Percentiles rank a stretch among this genome's conserved stretches.
Conservation (phyloP, 352 stramenopile species). For the Elongisporangium prolatum region DNA sequence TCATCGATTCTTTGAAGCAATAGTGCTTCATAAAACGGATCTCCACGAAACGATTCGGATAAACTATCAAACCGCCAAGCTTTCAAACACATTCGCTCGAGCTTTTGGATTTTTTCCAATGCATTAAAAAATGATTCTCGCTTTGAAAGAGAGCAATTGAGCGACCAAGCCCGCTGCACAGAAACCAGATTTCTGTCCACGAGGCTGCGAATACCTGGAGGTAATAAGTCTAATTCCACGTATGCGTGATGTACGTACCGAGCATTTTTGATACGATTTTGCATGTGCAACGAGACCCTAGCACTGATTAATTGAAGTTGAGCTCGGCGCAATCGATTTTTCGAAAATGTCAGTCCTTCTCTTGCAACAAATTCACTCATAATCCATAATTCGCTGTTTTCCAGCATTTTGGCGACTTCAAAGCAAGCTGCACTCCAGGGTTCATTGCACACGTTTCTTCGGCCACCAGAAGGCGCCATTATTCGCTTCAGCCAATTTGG, state of each 20-base stretch:
- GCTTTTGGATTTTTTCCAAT: conserved; percentile 42
- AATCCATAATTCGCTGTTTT: conserved; percentile 29
- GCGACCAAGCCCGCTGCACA: conserved; percentile 29
- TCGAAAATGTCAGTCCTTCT: conserved; percentile 22
- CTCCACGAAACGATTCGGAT: conserved; percentile 20
- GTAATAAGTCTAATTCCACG: conserved; percentile 15
- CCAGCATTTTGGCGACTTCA: conserved; percentile 27
- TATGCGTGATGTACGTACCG: conserved; percentile 25
- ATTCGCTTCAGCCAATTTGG: background rate
- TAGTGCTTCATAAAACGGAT: conserved; percentile 49
- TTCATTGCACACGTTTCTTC: conserved; percentile 27
- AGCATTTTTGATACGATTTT: conserved; percentile 13
- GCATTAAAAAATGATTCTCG: conserved; percentile 32
- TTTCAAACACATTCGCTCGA: conserved; percentile 61
- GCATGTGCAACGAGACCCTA: conserved; percentile 13
- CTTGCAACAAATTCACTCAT: conserved; percentile 19
- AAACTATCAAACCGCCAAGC: conserved; percentile 52
- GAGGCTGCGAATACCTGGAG: background rate
- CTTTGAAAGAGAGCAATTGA: conserved; percentile 23
- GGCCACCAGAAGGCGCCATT: background rate
- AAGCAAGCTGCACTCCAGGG: conserved; percentile 35
- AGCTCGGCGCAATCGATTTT: conserved; percentile 15
- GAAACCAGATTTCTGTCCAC: conserved; percentile 20
- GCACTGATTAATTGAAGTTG: conserved; percentile 26
- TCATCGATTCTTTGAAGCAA: conserved; percentile 48